phyloP scores from a whole-genome alignment of 176 grass and related monocot species.

The Oryza officinalis region DNA sequence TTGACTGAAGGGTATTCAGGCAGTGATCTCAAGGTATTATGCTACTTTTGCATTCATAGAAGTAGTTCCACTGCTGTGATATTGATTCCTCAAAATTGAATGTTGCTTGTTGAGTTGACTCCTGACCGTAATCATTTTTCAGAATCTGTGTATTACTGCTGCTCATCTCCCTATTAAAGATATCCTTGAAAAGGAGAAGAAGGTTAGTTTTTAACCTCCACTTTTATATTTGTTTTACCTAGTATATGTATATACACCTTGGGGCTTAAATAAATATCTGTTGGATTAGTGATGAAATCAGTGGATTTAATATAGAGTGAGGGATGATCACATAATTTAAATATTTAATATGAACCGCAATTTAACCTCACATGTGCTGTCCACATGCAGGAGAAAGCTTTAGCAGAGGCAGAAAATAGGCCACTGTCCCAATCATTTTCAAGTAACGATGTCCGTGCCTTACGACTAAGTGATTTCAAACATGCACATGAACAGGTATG shows the following conservation, averaged over 20 bases:
- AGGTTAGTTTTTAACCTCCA: constrained; percentile 50
- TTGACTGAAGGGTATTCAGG: constrained; percentile 96
- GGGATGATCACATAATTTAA: constrained; percentile 22
- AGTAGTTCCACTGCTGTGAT: not conserved
- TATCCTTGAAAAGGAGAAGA: constrained; percentile 91
- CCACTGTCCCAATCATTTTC: constrained; percentile 54
- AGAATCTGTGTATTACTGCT: constrained; percentile 97
- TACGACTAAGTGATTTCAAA: constrained; percentile 75
- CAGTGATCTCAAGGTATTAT: constrained; percentile 88
- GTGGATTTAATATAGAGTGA: constrained; percentile 17
- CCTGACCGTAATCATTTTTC: constrained; percentile 33
- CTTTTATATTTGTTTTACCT: not conserved
- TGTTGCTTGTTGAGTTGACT: not conserved
- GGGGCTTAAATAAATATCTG: not conserved
- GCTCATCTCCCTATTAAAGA: constrained; percentile 91
- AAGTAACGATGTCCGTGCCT: constrained; percentile 65
- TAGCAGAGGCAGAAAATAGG: constrained; percentile 73
- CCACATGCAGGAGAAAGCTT: constrained; percentile 65
- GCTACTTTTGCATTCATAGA: not conserved
- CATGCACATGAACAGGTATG: constrained; percentile 91
- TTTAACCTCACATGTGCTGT: constrained; percentile 5
- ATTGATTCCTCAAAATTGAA: not conserved
- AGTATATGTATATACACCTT: not conserved
- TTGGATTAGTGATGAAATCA: constrained; percentile 2
- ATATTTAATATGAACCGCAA: constrained; percentile 16